phyloP scores from a whole-genome alignment of 139 green algal genomes.

The Chlorella sorokiniana region DNA sequence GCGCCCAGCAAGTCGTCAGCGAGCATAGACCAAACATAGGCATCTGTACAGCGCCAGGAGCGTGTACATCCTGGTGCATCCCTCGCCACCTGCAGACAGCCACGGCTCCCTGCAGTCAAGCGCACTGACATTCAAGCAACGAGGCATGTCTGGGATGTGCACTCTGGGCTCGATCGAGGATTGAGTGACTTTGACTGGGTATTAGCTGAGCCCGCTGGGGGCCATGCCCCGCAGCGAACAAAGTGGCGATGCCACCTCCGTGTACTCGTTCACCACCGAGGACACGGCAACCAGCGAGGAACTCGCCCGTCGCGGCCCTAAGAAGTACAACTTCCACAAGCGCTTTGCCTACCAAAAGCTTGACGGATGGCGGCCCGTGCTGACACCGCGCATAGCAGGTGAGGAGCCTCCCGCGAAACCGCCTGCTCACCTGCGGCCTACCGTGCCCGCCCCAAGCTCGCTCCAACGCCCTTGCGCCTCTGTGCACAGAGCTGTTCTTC shows the following conservation, averaged over 20 bases:
- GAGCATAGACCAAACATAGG: too few species aligned
- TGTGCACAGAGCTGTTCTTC: conserved; percentile 52
- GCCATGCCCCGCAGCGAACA: conserved; percentile 11
- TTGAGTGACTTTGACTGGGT: background rate
- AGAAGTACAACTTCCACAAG: conserved; percentile 23
- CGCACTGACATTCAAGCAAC: too few species aligned
- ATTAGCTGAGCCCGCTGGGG: background rate
- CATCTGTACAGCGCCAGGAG: background rate
- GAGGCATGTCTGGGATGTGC: too few species aligned
- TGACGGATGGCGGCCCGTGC: conserved; percentile 19
- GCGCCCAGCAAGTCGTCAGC: too few species aligned
- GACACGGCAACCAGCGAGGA: conserved; percentile 3
- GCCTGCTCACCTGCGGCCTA: too few species aligned
- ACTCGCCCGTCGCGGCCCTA: background rate
- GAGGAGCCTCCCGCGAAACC: background rate
- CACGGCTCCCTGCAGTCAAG: too few species aligned
- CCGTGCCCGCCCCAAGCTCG: too few species aligned
- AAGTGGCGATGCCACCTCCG: background rate
- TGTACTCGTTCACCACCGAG: conserved; percentile 11
- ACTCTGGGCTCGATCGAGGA: too few species aligned
- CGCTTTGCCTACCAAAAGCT: conserved; percentile 34
- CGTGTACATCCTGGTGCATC: too few species aligned
- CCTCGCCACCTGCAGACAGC: too few species aligned
- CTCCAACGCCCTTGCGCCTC: background rate
- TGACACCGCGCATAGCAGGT: conserved; percentile 12